These are phyloP conservation scores for Talaromyces piceae DNA, from an alignment of 2,329 filamentous ascomycete genomes.

Conservation along the genomic window DNA sequence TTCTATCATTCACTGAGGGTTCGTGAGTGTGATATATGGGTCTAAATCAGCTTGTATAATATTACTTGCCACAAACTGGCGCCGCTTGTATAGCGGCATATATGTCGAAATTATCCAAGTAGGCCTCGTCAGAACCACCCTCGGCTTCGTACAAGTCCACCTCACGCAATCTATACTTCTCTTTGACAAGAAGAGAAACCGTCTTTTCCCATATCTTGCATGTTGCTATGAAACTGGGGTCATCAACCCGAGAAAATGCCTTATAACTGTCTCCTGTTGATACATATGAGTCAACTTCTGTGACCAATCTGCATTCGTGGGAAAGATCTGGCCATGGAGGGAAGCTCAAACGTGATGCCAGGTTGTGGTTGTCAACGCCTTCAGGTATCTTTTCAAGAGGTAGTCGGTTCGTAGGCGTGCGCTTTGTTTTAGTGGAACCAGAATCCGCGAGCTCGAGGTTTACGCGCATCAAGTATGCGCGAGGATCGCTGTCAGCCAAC, in stretches of 20 bases:
- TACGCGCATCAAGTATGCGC: constrained; percentile 24
- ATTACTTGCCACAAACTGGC: neutral
- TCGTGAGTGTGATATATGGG: neutral
- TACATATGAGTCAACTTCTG: constrained; percentile 1
- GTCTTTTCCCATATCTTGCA: constrained; percentile 15
- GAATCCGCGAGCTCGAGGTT: constrained; percentile 3
- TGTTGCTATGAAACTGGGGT: neutral
- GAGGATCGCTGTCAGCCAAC: constrained; percentile 21
- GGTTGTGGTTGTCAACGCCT: constrained; percentile 17
- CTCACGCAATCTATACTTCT: constrained; percentile 14
- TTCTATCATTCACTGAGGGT: too few relatives aligned
- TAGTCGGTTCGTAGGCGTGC: constrained; percentile 18
- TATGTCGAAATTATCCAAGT: constrained; percentile 14
- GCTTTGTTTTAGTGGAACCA: constrained; percentile 10
- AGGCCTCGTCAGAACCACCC: constrained; percentile 11
- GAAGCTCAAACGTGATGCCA: constrained; percentile 12
- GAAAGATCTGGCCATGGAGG: neutral
- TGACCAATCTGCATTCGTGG: neutral
- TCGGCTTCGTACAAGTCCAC: constrained; percentile 2
- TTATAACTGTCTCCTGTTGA: neutral
- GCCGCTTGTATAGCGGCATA: constrained; percentile 4
- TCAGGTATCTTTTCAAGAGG: constrained; percentile 24
- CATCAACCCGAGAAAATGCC: neutral
- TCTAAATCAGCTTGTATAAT: neutral
- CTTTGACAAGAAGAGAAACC: constrained; percentile 14